Evolutionary conservation across 148 eudicot genomes (phyloP), one percentile per base, ranked within the genome.

Genomic region (Euryodendron excelsum): DNA sequence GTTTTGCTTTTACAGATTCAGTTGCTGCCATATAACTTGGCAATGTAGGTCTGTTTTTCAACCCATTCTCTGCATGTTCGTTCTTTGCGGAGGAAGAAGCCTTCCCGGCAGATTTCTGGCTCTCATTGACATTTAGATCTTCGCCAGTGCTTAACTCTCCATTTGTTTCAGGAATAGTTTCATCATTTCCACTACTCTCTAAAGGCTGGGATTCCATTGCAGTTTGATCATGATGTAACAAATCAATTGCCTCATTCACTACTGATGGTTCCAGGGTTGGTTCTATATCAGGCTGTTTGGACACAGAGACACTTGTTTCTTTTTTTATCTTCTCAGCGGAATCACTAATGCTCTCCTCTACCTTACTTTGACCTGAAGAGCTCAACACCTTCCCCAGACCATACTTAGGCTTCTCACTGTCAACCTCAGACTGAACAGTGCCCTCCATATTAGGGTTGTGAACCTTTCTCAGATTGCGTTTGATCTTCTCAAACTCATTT

Each of bases 11-110:
- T 28, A 88, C 91, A 69, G 89, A 88, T 81, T 84, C 80, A 66
- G 91, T 88, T 47, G 89, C 89, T 75, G 82, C 85, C 91, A 86
- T 86, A 69, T 89, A 89, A 81, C 91, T 89, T 6, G 91, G 91
- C 80, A 84, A 60, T 68, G 83, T 83, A 3, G 84, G 76, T 60
- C 80, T 85, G 68, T 79, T 85, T 74, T 83, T 88, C 78, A 77
- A 66, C 18, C 88, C 89, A 58, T 86, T 89, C 68, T 86, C 91
- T 58, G 74, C 33, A 53, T 25, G 79, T 33, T 88, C 91, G 31
- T 79, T 89, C 75, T 88, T 88, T 27, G 82, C 68, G 45, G 91
- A 78, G 55, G 82, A 78, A 69, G 91, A 86, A 81, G 85, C 83
- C 77, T 86, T 82, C 78, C 85, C 77, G 53, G 66, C 67, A 1